These are phyloP conservation scores for Debaryomyces psychrophilus DNA, from an alignment of 1,139 yeast species.

Conservation along the genomic window DNA sequence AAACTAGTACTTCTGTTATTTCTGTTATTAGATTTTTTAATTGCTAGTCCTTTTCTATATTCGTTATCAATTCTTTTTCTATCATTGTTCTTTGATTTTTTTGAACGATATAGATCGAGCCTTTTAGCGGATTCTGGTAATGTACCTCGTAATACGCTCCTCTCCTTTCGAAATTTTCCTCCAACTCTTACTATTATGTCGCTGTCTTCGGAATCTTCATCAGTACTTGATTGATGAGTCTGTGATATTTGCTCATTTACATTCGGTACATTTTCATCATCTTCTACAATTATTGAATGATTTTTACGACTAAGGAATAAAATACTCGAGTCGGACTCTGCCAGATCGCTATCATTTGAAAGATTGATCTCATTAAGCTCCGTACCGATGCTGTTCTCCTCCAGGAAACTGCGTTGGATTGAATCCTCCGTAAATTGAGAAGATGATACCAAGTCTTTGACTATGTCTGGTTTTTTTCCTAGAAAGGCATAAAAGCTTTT, in stretches of 20 bases:
- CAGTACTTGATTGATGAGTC: conserved; percentile 5
- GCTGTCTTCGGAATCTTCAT: conserved; percentile 16
- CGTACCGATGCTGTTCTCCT: not conserved
- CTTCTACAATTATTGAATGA: conserved; percentile 14
- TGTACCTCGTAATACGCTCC: conserved; percentile 36
- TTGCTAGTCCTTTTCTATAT: conserved; percentile 42
- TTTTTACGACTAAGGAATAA: not conserved
- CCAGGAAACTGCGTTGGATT: not conserved
- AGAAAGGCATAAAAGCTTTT: conserved; percentile 43
- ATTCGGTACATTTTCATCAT: conserved; percentile 14
- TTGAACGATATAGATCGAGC: conserved; percentile 26
- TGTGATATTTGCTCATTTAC: not conserved
- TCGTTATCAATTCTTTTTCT: conserved; percentile 16
- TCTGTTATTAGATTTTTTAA: conserved; percentile 23
- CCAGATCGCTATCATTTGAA: conserved; percentile 5
- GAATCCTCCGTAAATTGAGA: conserved; percentile 2
- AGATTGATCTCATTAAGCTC: not conserved
- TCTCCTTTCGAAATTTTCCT: conserved; percentile 34
- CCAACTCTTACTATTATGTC: conserved; percentile 35
- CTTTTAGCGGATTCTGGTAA: conserved; percentile 46
- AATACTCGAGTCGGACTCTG: conserved; percentile 1
- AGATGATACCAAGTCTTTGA: conserved; percentile 1
- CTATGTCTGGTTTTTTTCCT: conserved; percentile 22
- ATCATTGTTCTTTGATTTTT: conserved; percentile 1
- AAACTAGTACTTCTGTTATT: not conserved